These are phyloP conservation scores for Penicillium sp. DNA, from an alignment of 2,329 filamentous ascomycete genomes.

Conservation along the genomic window DNA sequence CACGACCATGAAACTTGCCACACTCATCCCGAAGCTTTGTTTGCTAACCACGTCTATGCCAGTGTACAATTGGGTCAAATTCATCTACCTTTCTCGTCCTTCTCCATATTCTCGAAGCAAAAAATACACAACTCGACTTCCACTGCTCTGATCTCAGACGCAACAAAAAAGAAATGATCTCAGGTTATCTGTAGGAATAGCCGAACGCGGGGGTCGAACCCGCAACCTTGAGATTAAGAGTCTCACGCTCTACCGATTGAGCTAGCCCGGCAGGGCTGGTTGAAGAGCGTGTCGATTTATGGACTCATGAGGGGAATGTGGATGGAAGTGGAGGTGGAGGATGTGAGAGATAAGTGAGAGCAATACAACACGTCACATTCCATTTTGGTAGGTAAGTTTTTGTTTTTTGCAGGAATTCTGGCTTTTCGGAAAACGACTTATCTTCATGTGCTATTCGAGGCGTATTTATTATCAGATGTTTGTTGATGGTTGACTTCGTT, in stretches of 20 bases:
- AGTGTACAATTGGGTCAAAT: not conserved
- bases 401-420: no score
- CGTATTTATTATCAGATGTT: no score
- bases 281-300: not conserved
- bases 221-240: conserved; percentile 55
- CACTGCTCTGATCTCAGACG: not conserved
- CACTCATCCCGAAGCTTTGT: not conserved
- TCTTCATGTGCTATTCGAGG: no score
- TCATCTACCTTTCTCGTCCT: not conserved
- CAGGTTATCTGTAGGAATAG: conserved; percentile 31
- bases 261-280: conserved; percentile 51
- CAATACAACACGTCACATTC: not conserved
- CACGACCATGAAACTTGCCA: not conserved
- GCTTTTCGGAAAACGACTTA: no score
- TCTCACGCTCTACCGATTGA: conserved; percentile 60
- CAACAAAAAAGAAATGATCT: not conserved
- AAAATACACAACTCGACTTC: not conserved
- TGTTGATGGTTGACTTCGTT: no score
- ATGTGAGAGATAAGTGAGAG: not conserved
- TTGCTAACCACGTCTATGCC: not conserved
- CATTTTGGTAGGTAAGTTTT: not conserved
- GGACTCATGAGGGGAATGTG: not conserved
- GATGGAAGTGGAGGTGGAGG: not conserved
- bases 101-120: not conserved
- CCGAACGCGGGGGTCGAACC: conserved; percentile 53